Percentiles rank a stretch among this genome's conserved stretches.
Conservation (phyloP, 2,329 filamentous ascomycete species). For the Teratosphaeria destructans region DNA sequence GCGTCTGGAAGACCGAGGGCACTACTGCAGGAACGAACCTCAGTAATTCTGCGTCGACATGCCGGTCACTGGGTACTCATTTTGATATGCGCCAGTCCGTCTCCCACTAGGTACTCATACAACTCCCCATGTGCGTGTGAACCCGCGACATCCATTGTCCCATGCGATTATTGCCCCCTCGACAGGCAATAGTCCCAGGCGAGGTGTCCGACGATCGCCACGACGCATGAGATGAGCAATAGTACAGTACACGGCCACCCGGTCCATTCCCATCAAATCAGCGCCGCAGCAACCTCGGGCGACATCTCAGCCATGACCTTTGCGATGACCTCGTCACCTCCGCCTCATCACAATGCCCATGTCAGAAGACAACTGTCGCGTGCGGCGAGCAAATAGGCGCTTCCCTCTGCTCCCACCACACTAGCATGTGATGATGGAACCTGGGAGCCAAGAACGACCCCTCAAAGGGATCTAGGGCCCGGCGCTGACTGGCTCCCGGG, state of each 20-base stretch:
- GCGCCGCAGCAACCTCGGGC: neutral
- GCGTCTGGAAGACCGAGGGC: neutral
- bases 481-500: neutral
- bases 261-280: neutral
- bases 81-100: neutral
- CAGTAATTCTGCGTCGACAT: neutral
- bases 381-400: neutral
- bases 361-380: neutral
- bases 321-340: neutral
- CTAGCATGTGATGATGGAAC: neutral
- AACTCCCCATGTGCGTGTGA: neutral
- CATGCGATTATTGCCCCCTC: neutral
- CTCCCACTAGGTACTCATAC: neutral
- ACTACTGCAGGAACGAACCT: conserved; percentile 6
- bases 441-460: no score
- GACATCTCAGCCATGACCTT: neutral
- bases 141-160: neutral
- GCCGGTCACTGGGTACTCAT: neutral
- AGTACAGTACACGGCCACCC: neutral
- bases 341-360: neutral
- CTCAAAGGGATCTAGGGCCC: neutral
- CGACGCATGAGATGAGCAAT: no score
- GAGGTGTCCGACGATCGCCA: neutral
- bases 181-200: neutral
- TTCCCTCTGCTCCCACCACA: neutral